Percentiles rank a stretch among this genome's conserved stretches.
Evolutionary conservation across 192 early-diverging fungal species (phyloP).

Genomic region (Chytriomyces sp.): DNA sequence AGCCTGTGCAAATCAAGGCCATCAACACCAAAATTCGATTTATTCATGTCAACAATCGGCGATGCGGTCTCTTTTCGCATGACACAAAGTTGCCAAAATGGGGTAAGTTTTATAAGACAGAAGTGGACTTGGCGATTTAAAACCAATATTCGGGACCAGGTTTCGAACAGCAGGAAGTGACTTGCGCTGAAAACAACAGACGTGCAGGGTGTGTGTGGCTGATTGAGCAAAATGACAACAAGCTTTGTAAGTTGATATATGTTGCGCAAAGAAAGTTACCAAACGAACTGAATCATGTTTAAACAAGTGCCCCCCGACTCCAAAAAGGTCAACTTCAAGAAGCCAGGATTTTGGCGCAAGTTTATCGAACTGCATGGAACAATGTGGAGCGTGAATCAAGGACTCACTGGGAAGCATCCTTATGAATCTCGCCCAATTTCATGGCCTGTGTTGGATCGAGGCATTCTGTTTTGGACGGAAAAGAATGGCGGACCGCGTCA

Average conservation of each 20-base stretch:
- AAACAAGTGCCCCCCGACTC: slow-evolving; percentile 41
- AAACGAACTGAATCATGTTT: not conserved
- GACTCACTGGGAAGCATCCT: slow-evolving; percentile 55
- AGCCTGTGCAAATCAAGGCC: slow-evolving; percentile 57
- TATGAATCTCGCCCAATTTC: slow-evolving; percentile 63
- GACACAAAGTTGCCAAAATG: slow-evolving; percentile 79
- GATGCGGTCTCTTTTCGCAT: slow-evolving; percentile 82
- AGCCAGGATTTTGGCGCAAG: slow-evolving; percentile 52
- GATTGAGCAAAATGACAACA: slow-evolving; percentile 49
- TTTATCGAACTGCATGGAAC: slow-evolving; percentile 56
- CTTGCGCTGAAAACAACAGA: slow-evolving; percentile 78
- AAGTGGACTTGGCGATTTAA: not conserved
- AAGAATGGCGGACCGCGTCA: slow-evolving; percentile 43
- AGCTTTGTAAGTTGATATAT: slow-evolving; percentile 32
- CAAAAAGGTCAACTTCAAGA: slow-evolving; percentile 46
- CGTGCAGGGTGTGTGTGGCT: slow-evolving; percentile 41
- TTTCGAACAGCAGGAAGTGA: slow-evolving; percentile 88
- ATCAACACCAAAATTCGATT: slow-evolving; percentile 70
- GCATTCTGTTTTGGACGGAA: slow-evolving; percentile 61
- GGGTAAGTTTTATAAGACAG: slow-evolving; percentile 41
- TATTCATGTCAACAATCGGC: slow-evolving; percentile 71
- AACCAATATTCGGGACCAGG: slow-evolving; percentile 19
- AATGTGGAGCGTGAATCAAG: slow-evolving; percentile 60
- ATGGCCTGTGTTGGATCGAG: slow-evolving; percentile 55
- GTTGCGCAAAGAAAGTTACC: slow-evolving; percentile 7